Percentiles rank a stretch among this genome's conserved stretches.
Conservation (phyloP, 495 filamentous ascomycete species). For the Penicillium lividum region DNA sequence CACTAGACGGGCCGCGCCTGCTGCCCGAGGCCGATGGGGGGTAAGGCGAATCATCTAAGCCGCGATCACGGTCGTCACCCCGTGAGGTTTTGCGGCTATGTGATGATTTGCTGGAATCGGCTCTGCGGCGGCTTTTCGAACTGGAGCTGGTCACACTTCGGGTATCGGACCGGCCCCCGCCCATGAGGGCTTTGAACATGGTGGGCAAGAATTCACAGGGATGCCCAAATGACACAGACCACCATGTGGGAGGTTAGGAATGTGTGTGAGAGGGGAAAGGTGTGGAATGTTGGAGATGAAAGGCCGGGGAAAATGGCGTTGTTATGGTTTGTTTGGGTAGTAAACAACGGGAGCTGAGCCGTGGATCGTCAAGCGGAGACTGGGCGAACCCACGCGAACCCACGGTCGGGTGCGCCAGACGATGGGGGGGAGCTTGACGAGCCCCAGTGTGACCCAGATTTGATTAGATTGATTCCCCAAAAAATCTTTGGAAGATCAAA, state of each 20-base stretch:
- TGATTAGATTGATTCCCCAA: background rate
- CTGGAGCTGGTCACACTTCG: slow-evolving; percentile 36
- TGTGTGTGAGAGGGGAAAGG: slow-evolving; percentile 16
- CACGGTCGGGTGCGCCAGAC: slow-evolving; percentile 36
- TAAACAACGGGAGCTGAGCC: slow-evolving; percentile 44
- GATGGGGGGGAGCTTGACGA: slow-evolving; percentile 16
- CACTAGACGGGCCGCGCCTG: slow-evolving; percentile 38
- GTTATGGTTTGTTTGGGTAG: slow-evolving; percentile 35
- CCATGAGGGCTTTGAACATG: slow-evolving; percentile 51
- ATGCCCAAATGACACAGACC: slow-evolving; percentile 25
- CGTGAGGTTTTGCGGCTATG: slow-evolving; percentile 53
- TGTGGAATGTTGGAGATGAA: slow-evolving; percentile 5
- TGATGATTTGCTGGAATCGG: slow-evolving; percentile 35
- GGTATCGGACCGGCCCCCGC: slow-evolving; percentile 43
- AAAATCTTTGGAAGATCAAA: background rate
- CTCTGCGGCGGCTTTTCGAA: slow-evolving; percentile 39
- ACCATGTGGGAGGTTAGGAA: slow-evolving; percentile 38
- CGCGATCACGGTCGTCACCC: slow-evolving; percentile 57
- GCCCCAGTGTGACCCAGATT: background rate
- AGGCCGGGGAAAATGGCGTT: slow-evolving; percentile 16
- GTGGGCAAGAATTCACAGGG: slow-evolving; percentile 35
- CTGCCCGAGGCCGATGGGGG: slow-evolving; percentile 40
- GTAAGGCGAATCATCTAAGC: slow-evolving; percentile 39
- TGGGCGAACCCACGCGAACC: slow-evolving; percentile 14
- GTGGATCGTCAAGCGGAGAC: slow-evolving; percentile 37